phyloP scores from a whole-genome alignment of 2,329 filamentous ascomycete genomes.

The Lojkania enalia region DNA sequence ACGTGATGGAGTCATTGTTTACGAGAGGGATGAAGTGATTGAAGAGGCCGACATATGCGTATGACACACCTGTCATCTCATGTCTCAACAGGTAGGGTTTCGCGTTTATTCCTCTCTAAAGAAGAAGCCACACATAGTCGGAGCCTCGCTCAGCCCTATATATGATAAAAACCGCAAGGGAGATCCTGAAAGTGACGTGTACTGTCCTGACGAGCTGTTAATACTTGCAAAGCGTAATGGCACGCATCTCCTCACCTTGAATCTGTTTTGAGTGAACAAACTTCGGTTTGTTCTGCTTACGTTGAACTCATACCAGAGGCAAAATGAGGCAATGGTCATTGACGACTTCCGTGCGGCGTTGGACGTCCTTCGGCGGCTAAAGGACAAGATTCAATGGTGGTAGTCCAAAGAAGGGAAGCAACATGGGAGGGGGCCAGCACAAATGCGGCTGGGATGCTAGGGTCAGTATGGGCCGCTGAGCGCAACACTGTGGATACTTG shows the following conservation, averaged over 20 bases:
- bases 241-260: conserved; percentile 54
- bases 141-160: conserved; percentile 19
- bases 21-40: too few relatives aligned
- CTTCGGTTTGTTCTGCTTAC: conserved; percentile 56
- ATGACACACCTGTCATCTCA: too few relatives aligned
- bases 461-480: conserved; percentile 46
- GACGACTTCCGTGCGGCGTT: conserved; percentile 49
- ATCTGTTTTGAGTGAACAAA: conserved; percentile 54
- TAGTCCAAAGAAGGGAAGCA: conserved; percentile 49
- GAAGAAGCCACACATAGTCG: conserved; percentile 36
- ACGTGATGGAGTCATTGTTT: too few relatives aligned
- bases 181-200: conserved; percentile 47
- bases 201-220: conserved; percentile 49
- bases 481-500: conserved; percentile 44
- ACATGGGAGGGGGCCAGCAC: conserved; percentile 45
- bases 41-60: too few relatives aligned
- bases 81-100: conserved; percentile 40
- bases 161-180: conserved; percentile 27
- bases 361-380: conserved; percentile 36
- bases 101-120: conserved; percentile 32
- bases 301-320: conserved; percentile 51
- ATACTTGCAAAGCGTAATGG: conserved; percentile 46
- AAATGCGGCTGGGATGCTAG: conserved; percentile 55
- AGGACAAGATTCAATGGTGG: conserved; percentile 49
- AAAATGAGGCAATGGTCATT: conserved; percentile 48